Conservation (phyloP, 257 asterid genomes). For the Forsythia viridissima region DNA sequence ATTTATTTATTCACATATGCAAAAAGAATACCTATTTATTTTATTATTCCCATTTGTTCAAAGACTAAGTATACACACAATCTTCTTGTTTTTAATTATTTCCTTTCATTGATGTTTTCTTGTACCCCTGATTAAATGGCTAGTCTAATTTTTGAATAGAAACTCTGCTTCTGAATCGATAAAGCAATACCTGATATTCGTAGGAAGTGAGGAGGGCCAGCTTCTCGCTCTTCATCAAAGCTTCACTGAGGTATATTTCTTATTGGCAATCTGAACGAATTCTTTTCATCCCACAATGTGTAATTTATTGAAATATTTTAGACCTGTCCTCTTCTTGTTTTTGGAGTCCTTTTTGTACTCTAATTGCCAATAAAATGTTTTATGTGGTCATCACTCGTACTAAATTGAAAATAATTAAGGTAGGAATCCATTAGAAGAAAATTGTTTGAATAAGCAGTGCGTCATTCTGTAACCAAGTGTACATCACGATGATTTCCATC, state of each 20-base stretch:
- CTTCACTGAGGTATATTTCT: conserved; percentile 66
- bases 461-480: no score
- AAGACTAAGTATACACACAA: no score
- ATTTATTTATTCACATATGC: background rate
- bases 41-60: no score
- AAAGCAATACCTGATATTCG: conserved; percentile 77
- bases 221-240: conserved; percentile 88
- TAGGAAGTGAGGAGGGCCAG: conserved; percentile 98
- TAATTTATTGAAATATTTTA: background rate
- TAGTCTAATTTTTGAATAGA: conserved; percentile 40
- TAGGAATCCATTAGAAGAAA: no score
- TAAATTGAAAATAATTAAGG: no score
- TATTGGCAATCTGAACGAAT: background rate
- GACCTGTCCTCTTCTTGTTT: background rate
- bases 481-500: no score
- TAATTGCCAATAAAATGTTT: no score
- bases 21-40: background rate
- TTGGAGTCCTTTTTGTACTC: background rate
- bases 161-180: conserved; percentile 83
- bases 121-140: background rate
- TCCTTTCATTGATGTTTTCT: background rate
- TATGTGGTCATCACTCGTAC: background rate
- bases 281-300: background rate
- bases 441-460: no score
- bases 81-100: no score